Evolutionary conservation across 2,329 filamentous ascomycete species (phyloP), one percentile per base, ranked within the genome.

Genomic region (Colletotrichum musae): DNA sequence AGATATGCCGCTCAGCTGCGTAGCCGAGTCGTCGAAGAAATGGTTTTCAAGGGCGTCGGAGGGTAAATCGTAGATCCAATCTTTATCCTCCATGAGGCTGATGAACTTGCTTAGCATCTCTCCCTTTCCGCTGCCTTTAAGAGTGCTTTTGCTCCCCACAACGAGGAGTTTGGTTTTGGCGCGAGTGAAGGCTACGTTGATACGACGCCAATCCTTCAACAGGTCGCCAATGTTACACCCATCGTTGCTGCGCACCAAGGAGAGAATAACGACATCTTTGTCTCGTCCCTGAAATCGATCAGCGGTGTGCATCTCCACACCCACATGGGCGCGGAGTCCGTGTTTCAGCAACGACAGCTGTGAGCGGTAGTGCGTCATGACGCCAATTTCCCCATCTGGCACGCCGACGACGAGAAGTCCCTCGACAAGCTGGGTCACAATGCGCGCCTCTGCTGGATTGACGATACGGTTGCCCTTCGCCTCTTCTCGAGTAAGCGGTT

Each of bases 281-380:
- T 99, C 96, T 10, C 96, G 89, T 6, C 96, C 96, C 79, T 99
- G 96, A 80, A 97, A 99, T 52, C 95, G 94, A 81, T 99, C 96
- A 3, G 96, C 95, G 0, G 96, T 98, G 80, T 99, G 94, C 87
- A 98, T 94, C 80, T 99, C 96, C 1, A 99, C 90, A 2, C 88
- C 88, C 0, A 85, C 66, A 73, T 86, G 80, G 50, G 82, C 84
- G 39, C 89, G 88, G 41, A 97, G 88, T 12, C 86, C 86, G 70
- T 95, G 89, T 72, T 93, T 93, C 1, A 99, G 86, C 2, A 97
- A 84, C 0, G 94, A 91, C 1, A 99, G 89, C 79, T 99, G 96
- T 6, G 93, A 95, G 68, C 96, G 93, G 80, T 99, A 99, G 80
- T 98, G 94, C 16, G 96, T 98, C 83, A 99, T 98, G 73, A 99